A percentile compares a stretch with the other conserved stretches of the same genome.
Conservation (phyloP, 2,329 filamentous ascomycete species). For the Lachnellula cervina region DNA sequence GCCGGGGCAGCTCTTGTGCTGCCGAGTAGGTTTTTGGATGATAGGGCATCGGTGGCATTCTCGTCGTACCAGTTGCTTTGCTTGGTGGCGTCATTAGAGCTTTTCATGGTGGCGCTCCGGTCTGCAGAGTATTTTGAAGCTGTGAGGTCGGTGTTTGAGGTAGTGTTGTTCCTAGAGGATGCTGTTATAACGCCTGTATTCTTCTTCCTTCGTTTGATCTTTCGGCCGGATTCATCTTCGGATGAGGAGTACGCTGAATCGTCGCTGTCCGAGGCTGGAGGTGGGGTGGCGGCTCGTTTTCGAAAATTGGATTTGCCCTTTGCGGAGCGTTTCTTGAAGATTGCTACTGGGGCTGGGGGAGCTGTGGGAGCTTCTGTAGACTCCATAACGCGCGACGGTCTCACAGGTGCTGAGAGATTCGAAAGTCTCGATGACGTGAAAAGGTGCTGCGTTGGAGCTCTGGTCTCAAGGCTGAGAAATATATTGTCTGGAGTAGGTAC, state of each 20-base stretch:
- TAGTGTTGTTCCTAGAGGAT: constrained; percentile 46
- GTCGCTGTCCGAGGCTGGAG: constrained; percentile 59
- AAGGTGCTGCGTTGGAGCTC: neutral
- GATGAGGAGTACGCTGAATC: constrained; percentile 64
- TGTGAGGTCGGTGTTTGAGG: constrained; percentile 40
- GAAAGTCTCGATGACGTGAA: neutral
- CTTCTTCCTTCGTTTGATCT: constrained; percentile 74
- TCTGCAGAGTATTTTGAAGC: constrained; percentile 57
- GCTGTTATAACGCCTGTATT: constrained; percentile 61
- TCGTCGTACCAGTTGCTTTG: constrained; percentile 87
- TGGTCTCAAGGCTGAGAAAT: too few relatives aligned
- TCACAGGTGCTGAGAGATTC: neutral
- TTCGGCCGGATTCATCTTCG: constrained; percentile 70
- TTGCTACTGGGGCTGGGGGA: constrained; percentile 41
- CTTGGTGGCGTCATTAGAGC: constrained; percentile 84
- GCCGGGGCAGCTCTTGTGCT: constrained; percentile 42
- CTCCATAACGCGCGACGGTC: neutral
- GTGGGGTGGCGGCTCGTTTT: constrained; percentile 76
- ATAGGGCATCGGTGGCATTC: constrained; percentile 38
- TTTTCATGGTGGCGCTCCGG: constrained; percentile 56
- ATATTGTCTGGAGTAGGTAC: too few relatives aligned
- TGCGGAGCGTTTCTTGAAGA: constrained; percentile 82
- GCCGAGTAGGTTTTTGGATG: constrained; percentile 52
- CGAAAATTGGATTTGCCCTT: constrained; percentile 74
- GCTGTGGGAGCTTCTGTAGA: constrained; percentile 1